These are phyloP conservation scores for Penicillium sp. DNA, from an alignment of 2,329 filamentous ascomycete species.

Conservation along the genomic window DNA sequence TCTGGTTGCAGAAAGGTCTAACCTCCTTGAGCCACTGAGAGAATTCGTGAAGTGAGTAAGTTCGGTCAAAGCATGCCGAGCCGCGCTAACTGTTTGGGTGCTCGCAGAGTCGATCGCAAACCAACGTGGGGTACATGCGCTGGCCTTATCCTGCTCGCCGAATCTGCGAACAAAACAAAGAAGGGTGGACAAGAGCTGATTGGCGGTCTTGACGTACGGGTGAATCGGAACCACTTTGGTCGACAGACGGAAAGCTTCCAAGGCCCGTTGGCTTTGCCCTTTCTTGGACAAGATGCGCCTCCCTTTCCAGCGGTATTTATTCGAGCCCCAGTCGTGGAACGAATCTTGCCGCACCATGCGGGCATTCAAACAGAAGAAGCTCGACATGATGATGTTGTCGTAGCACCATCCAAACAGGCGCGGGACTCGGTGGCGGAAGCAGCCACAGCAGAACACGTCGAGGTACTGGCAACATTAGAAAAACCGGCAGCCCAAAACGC, in stretches of 20 bases:
- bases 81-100: constrained; percentile 19
- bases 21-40: constrained; percentile 75
- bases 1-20: constrained; percentile 75
- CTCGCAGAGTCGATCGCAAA: constrained; percentile 63
- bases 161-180: constrained; percentile 83
- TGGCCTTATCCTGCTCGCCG: constrained; percentile 83
- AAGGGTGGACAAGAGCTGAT: constrained; percentile 89
- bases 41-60: constrained; percentile 79
- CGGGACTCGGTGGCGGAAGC: constrained; percentile 45
- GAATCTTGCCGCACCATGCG: constrained; percentile 57
- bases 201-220: constrained; percentile 82
- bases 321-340: constrained; percentile 86
- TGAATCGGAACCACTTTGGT: constrained; percentile 93
- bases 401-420: constrained; percentile 54
- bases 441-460: constrained; percentile 50
- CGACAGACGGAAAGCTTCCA: constrained; percentile 91
- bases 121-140: constrained; percentile 97
- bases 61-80: neutral
- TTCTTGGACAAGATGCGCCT: constrained; percentile 49
- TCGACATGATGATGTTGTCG: constrained; percentile 49
- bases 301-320: constrained; percentile 87
- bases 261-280: constrained; percentile 67
- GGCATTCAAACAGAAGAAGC: constrained; percentile 53
- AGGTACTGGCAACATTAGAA: constrained; percentile 57
- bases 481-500: constrained; percentile 50